A percentile compares a stretch with the other conserved stretches of the same genome.
Evolutionary conservation across 352 stramenopile genomes (phyloP).

Genomic region (Thalassiosira allenii): DNA sequence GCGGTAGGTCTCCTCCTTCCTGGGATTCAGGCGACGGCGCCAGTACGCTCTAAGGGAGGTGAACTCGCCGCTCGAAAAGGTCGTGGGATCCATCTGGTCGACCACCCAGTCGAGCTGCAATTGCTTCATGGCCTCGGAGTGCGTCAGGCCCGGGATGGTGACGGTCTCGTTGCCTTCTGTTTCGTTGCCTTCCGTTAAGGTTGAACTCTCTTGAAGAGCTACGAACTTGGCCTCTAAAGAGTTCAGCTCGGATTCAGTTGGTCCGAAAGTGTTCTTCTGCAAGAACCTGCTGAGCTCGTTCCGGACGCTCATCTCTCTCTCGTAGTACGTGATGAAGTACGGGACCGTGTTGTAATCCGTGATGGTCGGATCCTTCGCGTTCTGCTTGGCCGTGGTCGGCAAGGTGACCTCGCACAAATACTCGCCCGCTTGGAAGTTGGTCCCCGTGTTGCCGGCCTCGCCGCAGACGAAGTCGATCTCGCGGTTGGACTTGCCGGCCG

Average conservation of each 20-base stretch:
- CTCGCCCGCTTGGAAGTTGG: constrained; percentile 39
- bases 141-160: background rate
- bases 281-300: constrained; percentile 67
- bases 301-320: constrained; percentile 28
- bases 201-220: background rate
- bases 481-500: constrained; percentile 10
- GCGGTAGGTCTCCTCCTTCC: constrained; percentile 51
- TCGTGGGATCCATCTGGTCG: constrained; percentile 54
- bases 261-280: constrained; percentile 73
- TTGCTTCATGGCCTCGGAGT: constrained; percentile 38
- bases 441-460: constrained; percentile 37
- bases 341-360: constrained; percentile 30
- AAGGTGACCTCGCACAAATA: constrained; percentile 58
- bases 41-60: constrained; percentile 46
- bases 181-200: background rate
- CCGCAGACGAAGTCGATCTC: constrained; percentile 33
- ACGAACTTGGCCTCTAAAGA: constrained; percentile 33
- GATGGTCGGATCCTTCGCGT: constrained; percentile 7
- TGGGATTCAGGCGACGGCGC: constrained; percentile 45
- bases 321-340: constrained; percentile 67
- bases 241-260: constrained; percentile 49
- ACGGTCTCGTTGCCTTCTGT: too few relatives aligned
- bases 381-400: constrained; percentile 20
- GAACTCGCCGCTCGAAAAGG: constrained; percentile 40
- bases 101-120: constrained; percentile 48